phyloP scores from a whole-genome alignment of 257 asterid genomes.

The Jacaranda copaia region DNA sequence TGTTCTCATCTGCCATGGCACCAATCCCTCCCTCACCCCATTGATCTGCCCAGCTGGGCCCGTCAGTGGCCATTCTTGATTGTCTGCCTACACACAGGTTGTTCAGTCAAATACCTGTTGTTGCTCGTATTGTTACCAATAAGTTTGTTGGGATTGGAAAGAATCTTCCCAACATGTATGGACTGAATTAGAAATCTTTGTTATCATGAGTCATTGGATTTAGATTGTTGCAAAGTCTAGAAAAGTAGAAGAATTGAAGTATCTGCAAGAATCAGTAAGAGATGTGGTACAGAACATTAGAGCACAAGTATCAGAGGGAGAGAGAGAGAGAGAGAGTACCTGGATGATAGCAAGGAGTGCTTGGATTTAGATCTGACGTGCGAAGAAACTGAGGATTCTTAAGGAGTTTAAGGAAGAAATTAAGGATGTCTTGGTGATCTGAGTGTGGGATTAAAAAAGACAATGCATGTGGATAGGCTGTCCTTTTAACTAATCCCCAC shows the following conservation, averaged over 20 bases:
- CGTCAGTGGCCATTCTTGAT: conserved; percentile 63
- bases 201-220: too few species aligned
- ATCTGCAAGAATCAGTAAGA: background rate
- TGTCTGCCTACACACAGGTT: conserved; percentile 19
- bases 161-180: too few species aligned
- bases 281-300: background rate
- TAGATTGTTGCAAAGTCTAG: too few species aligned
- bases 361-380: conserved; percentile 35
- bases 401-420: conserved; percentile 23
- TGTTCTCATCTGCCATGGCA: conserved; percentile 55
- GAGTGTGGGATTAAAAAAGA: conserved; percentile 26
- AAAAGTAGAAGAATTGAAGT: too few species aligned
- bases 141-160: background rate
- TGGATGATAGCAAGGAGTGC: conserved; percentile 28
- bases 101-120: too few species aligned
- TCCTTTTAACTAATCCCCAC: conserved; percentile 45
- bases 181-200: too few species aligned
- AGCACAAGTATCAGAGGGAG: conserved; percentile 19
- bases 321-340: conserved; percentile 43
- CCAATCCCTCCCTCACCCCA: conserved; percentile 97
- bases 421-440: conserved; percentile 3
- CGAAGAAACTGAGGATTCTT: conserved; percentile 34
- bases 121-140: too few species aligned
- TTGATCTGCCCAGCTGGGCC: conserved; percentile 96
- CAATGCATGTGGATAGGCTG: conserved; percentile 69